phyloP scores from a whole-genome alignment of 2,329 filamentous ascomycete genomes.

The Pseudocercospora eumusae region DNA sequence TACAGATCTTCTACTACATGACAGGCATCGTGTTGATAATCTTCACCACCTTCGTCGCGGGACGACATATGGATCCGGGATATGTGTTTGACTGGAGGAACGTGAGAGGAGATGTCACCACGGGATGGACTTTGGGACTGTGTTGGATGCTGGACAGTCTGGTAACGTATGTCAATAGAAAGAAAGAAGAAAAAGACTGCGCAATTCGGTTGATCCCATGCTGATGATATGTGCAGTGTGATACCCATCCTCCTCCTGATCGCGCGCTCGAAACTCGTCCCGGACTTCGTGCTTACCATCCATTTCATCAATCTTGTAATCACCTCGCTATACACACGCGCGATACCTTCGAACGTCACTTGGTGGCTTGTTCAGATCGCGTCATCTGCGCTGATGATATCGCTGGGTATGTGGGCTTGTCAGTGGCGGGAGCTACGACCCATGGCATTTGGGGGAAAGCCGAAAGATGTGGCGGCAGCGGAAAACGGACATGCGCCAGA shows the following conservation, averaged over 20 bases:
- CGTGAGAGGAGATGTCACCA: conserved; percentile 66
- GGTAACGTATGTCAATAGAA: conserved; percentile 59
- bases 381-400: conserved; percentile 65
- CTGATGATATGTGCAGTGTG: conserved; percentile 57
- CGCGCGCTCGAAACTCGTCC: conserved; percentile 86
- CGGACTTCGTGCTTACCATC: conserved; percentile 89
- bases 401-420: conserved; percentile 84
- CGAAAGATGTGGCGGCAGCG: conserved; percentile 30
- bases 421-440: conserved; percentile 86
- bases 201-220: background rate
- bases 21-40: conserved; percentile 63
- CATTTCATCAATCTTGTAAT: conserved; percentile 79
- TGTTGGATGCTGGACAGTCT: conserved; percentile 68
- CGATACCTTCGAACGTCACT: conserved; percentile 72
- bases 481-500: conserved; percentile 31
- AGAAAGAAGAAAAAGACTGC: background rate
- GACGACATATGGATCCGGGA: conserved; percentile 59
- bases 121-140: conserved; percentile 68
- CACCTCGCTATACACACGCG: conserved; percentile 74
- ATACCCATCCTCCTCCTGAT: conserved; percentile 82
- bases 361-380: conserved; percentile 78
- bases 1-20: conserved; percentile 66
- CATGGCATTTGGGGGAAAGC: conserved; percentile 75
- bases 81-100: conserved; percentile 65
- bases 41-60: conserved; percentile 68